Conservation (phyloP, 441 rosid genomes). For the Croton laevigatus region DNA sequence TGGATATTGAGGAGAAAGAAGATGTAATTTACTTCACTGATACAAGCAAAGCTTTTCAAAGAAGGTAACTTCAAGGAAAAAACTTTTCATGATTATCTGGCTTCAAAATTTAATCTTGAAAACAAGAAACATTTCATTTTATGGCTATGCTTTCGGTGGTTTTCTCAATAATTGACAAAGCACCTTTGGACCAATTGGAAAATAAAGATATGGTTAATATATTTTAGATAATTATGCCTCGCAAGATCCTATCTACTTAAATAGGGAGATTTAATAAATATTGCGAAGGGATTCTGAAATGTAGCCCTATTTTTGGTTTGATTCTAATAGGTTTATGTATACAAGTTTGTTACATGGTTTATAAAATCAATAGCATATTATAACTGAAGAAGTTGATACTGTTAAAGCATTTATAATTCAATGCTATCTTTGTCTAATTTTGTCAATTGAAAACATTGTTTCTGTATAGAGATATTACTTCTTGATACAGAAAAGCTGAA, state of each 20-base stretch:
- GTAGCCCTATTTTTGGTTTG: too few species aligned
- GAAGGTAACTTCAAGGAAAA: constrained; percentile 44
- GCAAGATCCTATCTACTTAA: neutral
- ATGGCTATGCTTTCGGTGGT: neutral
- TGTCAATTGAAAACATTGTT: neutral
- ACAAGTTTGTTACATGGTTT: neutral
- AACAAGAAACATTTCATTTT: neutral
- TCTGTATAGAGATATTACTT: neutral
- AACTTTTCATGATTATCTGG: neutral
- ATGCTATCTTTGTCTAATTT: neutral
- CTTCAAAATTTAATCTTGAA: neutral
- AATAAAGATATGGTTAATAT: too few species aligned
- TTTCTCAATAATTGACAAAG: neutral
- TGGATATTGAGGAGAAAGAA: constrained; percentile 57
- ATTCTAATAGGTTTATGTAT: too few species aligned
- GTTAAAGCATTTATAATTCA: neutral
- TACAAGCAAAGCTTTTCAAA: constrained; percentile 50
- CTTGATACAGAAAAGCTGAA: neutral
- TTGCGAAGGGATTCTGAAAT: neutral
- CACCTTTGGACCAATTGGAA: too few species aligned
- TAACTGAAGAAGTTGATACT: neutral
- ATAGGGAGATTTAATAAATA: neutral
- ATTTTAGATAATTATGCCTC: too few species aligned
- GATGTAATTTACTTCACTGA: constrained; percentile 73
- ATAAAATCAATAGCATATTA: neutral